Conservation (phyloP, 345 rosid genomes). For the Eucalyptus viminalis region DNA sequence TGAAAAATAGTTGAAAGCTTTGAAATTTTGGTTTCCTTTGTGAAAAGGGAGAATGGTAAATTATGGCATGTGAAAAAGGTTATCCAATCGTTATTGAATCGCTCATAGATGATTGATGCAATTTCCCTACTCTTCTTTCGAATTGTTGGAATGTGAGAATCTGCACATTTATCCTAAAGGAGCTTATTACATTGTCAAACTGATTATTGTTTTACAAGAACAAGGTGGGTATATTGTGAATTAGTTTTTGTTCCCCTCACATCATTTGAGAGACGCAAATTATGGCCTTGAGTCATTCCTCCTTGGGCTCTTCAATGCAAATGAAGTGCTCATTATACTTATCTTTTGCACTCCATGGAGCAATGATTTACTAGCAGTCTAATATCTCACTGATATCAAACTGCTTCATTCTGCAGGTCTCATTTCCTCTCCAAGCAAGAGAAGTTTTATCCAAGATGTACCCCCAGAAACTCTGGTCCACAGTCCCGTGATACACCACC, state of each 20-base stretch:
- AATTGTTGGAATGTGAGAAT: background rate
- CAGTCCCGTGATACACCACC: conserved; percentile 92
- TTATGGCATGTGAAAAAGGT: background rate
- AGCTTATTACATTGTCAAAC: background rate
- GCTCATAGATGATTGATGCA: background rate
- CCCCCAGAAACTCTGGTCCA: conserved; percentile 77
- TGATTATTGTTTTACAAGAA: background rate
- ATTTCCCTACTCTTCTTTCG: background rate
- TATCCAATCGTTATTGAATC: background rate
- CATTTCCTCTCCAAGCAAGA: conserved; percentile 60
- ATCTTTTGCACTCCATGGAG: background rate
- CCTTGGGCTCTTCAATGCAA: background rate
- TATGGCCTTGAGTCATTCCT: background rate
- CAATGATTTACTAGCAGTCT: background rate
- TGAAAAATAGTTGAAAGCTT: background rate
- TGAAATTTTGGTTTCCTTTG: background rate
- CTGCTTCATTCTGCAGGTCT: conserved; percentile 27
- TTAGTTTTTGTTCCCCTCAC: background rate
- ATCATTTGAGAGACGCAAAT: background rate
- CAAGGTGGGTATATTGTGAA: background rate
- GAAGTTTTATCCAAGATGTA: conserved; percentile 71
- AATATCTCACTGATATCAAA: background rate
- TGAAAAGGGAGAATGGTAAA: background rate
- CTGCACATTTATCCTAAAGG: background rate
- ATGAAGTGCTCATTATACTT: background rate